Evolutionary conservation across 225 moss, liverwort and hornwort species (phyloP), one percentile per base, ranked within the genome.

Genomic region (Takakia lepidozioides): DNA sequence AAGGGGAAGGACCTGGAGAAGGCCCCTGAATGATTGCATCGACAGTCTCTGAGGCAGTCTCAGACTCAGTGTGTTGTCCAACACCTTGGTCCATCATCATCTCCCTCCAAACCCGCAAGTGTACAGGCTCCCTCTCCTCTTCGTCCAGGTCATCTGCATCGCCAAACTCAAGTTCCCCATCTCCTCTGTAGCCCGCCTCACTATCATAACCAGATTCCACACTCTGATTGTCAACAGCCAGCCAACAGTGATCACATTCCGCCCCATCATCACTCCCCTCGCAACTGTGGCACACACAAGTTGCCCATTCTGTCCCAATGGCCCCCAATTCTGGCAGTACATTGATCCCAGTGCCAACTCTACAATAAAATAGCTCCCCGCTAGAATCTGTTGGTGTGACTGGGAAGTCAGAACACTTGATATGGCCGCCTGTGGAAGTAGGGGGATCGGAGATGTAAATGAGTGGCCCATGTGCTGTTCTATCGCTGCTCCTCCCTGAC

Each of bases 111-210:
- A 57, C 59, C 35, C 71, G 76, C 41, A 76, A 51, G 59, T 76
- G 76, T 51, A 67, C 52, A 10, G 76, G 71, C 48, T 71, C 64
- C 16, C 30, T 61, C 63, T 76, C 76, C 60, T 76, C 76, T 64
- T 76, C 76, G 45, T 76, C 76, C 53, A 67, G 76, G 60, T 76
- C 76, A 29, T 76, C 76, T 17, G 51, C 44, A 52, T 76, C 76
- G 16, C 71, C 76, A 41, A 71, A 67, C 27, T 76, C 76, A 50
- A 67, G 50, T 44, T 76, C 76, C 60, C 64, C 76, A 28, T 76
- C 76, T 11, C 71, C 76, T 52, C 63, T 54, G 36, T 76, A 76
- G 36, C 76, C 76, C 46, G 71, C 71, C 53, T 76, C 76, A 43
- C 76, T 76, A 27, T 71, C 76, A 57, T 76, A 76, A 47, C 76